phyloP scores from a whole-genome alignment of 169 alveolate species.

The Eimeria tenella region DNA sequence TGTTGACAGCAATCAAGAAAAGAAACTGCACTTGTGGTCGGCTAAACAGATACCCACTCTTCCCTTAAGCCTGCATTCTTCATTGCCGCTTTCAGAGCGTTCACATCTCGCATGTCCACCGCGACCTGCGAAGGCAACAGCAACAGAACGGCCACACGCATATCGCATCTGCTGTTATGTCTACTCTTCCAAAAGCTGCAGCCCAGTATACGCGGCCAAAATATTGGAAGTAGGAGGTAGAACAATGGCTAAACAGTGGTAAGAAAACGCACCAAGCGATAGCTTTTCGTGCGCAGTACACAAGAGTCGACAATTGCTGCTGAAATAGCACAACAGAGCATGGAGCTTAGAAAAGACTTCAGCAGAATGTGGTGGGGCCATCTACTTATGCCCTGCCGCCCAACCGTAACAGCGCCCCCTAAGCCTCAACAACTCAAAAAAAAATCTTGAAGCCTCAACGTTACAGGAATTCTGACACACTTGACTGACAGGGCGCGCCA shows the following conservation, averaged over 20 bases:
- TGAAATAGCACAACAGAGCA: background rate
- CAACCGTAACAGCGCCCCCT: too few species aligned
- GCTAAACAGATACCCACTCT: background rate
- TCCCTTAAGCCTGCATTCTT: background rate
- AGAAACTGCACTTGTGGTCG: background rate
- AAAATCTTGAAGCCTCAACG: too few species aligned
- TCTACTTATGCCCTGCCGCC: too few species aligned
- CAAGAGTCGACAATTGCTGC: background rate
- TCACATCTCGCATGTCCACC: conserved; percentile 26
- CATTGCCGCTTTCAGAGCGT: background rate
- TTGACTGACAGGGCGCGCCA: background rate
- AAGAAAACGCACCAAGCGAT: background rate
- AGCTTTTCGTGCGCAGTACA: background rate
- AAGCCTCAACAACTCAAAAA: too few species aligned
- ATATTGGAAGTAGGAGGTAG: too few species aligned
- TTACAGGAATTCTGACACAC: background rate
- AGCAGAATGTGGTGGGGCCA: too few species aligned
- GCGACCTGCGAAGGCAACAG: background rate
- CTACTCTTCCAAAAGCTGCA: too few species aligned
- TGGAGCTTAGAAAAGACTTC: too few species aligned
- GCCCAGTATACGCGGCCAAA: too few species aligned
- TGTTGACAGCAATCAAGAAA: too few species aligned
- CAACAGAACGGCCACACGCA: background rate
- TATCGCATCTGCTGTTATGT: too few species aligned
- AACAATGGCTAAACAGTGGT: too few species aligned